phyloP scores from a whole-genome alignment of 129 eudicot genomes.

The Tagetes erecta region DNA sequence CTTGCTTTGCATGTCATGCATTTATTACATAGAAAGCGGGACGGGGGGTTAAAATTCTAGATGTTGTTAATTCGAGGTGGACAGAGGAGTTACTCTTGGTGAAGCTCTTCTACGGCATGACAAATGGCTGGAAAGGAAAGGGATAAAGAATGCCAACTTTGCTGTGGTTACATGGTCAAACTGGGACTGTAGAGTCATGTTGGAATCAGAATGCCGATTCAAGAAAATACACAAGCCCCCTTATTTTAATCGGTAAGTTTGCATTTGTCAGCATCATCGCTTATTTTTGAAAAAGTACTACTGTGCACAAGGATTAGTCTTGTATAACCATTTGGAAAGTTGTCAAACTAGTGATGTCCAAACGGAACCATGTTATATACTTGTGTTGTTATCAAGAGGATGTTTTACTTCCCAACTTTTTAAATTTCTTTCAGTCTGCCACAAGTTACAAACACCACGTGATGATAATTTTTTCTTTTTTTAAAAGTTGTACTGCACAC shows the following conservation, averaged over 20 bases:
- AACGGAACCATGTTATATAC: too few species aligned
- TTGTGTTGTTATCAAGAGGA: too few species aligned
- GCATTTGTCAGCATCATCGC: conserved; percentile 3
- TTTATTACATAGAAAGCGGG: neutral
- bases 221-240: conserved; percentile 88
- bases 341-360: too few species aligned
- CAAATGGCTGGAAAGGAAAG: conserved; percentile 88
- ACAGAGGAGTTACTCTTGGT: conserved; percentile 79
- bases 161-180: conserved; percentile 98
- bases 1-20: neutral
- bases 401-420: too few species aligned
- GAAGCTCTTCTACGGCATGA: conserved; percentile 87
- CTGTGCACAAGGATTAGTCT: too few species aligned
- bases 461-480: too few species aligned
- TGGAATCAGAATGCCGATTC: conserved; percentile 95
- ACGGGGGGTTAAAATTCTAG: neutral
- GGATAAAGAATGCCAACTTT: conserved; percentile 80
- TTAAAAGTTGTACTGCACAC: too few species aligned
- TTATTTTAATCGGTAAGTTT: conserved; percentile 71
- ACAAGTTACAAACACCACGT: too few species aligned
- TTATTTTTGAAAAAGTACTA: too few species aligned
- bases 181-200: conserved; percentile 96
- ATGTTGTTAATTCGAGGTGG: conserved; percentile 54
- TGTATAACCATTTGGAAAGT: too few species aligned
- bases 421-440: too few species aligned